Evolutionary conservation across 768 basidiomycete species (phyloP).

Genomic region (Phanerochaete carnosa): DNA sequence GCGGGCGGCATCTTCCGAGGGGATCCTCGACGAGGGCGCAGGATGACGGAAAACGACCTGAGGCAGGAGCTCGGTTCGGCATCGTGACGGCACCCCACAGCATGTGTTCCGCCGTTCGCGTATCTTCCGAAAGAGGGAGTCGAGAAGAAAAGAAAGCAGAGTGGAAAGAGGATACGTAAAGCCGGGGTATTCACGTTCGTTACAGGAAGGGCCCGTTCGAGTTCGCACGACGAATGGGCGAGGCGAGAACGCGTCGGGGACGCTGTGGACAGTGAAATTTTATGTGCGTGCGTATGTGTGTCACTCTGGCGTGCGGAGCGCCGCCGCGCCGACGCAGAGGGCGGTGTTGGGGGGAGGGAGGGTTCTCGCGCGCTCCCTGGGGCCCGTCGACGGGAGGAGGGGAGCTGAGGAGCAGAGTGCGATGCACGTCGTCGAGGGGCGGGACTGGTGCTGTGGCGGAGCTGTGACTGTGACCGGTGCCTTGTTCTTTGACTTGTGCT

Average conservation of each 20-base stretch:
- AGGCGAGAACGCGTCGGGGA: not conserved
- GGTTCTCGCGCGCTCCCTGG: not conserved
- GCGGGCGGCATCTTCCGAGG: slow-evolving; percentile 8
- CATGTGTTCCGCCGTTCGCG: slow-evolving; percentile 10
- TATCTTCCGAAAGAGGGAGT: slow-evolving; percentile 6
- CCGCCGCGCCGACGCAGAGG: not conserved
- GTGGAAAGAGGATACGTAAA: slow-evolving; percentile 6
- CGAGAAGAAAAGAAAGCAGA: slow-evolving; percentile 9
- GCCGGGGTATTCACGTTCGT: slow-evolving; percentile 3
- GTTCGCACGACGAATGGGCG: not conserved
- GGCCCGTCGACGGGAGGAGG: not conserved
- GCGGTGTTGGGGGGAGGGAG: not conserved
- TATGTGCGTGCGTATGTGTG: not conserved
- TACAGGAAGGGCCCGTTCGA: not conserved
- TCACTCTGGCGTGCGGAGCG: not conserved
- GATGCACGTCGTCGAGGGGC: not conserved
- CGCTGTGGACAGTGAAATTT: too few species aligned
- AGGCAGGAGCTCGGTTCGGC: slow-evolving; percentile 11
- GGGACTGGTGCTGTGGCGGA: not conserved
- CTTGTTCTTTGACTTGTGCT: too few species aligned
- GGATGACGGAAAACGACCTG: slow-evolving; percentile 4
- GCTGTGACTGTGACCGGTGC: slow-evolving; percentile 10
- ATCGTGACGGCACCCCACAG: slow-evolving; percentile 1
- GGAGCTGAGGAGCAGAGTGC: not conserved
- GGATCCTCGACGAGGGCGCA: not conserved